Evolutionary conservation across 768 basidiomycete genomes (phyloP).

Genomic region (Sporobolomyces roseus): DNA sequence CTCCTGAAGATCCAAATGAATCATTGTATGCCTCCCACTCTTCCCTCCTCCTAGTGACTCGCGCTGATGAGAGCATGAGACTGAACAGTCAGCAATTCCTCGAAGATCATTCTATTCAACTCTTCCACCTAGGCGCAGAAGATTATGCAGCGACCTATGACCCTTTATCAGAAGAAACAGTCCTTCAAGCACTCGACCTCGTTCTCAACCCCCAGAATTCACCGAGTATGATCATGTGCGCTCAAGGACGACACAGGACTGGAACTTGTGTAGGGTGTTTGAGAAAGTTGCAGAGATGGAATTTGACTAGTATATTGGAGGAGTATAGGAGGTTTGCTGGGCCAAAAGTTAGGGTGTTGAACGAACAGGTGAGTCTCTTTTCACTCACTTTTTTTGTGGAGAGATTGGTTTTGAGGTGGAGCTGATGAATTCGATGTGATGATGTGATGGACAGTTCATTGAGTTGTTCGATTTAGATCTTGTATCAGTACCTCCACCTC

Average conservation of each 20-base stretch:
- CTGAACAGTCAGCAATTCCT: slow-evolving; percentile 44
- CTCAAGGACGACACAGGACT: slow-evolving; percentile 49
- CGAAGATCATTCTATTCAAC: slow-evolving; percentile 46
- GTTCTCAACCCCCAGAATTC: slow-evolving; percentile 48
- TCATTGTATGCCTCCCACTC: slow-evolving; percentile 45
- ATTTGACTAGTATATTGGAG: slow-evolving; percentile 48
- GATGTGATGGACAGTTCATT: too few species aligned
- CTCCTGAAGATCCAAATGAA: slow-evolving; percentile 49
- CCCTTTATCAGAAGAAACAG: slow-evolving; percentile 49
- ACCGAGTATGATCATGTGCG: slow-evolving; percentile 49
- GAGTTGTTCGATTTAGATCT: slow-evolving; percentile 48
- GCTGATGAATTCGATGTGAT: background rate
- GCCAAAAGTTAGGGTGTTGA: slow-evolving; percentile 49
- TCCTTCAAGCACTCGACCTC: slow-evolving; percentile 49
- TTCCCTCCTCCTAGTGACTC: background rate
- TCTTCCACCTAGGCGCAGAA: slow-evolving; percentile 47
- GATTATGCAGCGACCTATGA: slow-evolving; percentile 35
- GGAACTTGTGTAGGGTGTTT: slow-evolving; percentile 49
- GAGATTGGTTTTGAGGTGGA: too few species aligned
- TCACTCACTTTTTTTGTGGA: background rate
- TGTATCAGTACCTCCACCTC: slow-evolving; percentile 1
- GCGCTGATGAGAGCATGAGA: too few species aligned
- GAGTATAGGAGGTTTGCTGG: slow-evolving; percentile 50
- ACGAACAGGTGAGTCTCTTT: slow-evolving; percentile 49
- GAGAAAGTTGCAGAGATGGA: slow-evolving; percentile 50